phyloP scores from a whole-genome alignment of 352 stramenopile genomes.

The Phytophthora parvispora region DNA sequence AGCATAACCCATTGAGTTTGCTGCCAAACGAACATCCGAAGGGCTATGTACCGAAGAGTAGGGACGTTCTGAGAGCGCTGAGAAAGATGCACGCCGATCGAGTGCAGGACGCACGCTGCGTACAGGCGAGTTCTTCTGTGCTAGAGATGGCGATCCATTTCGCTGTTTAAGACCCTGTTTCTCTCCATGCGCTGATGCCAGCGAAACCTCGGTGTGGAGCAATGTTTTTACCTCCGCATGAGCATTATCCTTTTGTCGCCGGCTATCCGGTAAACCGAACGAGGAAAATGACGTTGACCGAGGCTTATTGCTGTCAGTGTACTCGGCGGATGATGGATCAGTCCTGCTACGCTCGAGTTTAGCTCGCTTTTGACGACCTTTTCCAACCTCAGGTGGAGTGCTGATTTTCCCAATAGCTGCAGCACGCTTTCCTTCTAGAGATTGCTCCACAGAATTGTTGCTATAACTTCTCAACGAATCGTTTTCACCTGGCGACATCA shows the following conservation, averaged over 20 bases:
- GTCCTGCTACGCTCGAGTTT: slow-evolving; percentile 33
- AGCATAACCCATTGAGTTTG: slow-evolving; percentile 13
- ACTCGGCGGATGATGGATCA: slow-evolving; percentile 12
- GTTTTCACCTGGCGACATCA: slow-evolving; percentile 15
- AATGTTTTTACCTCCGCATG: slow-evolving; percentile 12
- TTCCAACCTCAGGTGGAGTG: background rate
- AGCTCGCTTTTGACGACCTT: slow-evolving; percentile 27
- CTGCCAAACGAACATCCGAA: slow-evolving; percentile 6
- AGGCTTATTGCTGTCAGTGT: slow-evolving; percentile 32
- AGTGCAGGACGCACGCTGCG: slow-evolving; percentile 35
- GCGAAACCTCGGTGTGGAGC: slow-evolving; percentile 2
- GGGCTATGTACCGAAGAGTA: slow-evolving; percentile 10
- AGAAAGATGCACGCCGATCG: slow-evolving; percentile 66
- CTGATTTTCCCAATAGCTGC: background rate
- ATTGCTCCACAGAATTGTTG: background rate
- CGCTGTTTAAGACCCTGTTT: slow-evolving; percentile 34
- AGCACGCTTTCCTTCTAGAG: slow-evolving; percentile 4
- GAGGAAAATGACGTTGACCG: slow-evolving; percentile 54
- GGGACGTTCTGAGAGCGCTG: slow-evolving; percentile 22
- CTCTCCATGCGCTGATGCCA: slow-evolving; percentile 13
- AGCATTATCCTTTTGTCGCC: slow-evolving; percentile 9
- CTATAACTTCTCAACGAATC: background rate
- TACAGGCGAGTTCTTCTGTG: slow-evolving; percentile 26
- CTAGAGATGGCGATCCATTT: slow-evolving; percentile 5
- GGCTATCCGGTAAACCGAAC: slow-evolving; percentile 9